These are phyloP conservation scores for Lichtheimia corymbifera DNA, from an alignment of 371 early-diverging fungal genomes.

Conservation along the genomic window DNA sequence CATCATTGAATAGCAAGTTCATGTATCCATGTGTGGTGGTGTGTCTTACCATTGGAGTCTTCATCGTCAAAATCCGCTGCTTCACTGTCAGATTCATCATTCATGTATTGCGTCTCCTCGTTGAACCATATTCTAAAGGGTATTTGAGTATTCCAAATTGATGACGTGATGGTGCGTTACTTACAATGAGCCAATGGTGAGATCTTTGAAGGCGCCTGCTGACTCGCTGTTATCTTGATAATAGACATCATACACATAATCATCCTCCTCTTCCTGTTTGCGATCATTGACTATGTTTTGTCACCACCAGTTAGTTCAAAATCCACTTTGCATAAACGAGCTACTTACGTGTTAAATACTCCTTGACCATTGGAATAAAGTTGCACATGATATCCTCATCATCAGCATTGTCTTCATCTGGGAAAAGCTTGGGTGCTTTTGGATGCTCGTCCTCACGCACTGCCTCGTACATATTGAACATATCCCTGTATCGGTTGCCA, in stretches of 20 bases:
- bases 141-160: background rate
- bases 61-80: conserved; percentile 57
- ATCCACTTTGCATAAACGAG: background rate
- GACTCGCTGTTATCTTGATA: conserved; percentile 48
- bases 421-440: conserved; percentile 24
- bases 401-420: conserved; percentile 42
- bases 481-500: conserved; percentile 17
- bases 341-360: conserved; percentile 61
- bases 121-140: conserved; percentile 54
- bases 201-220: conserved; percentile 18
- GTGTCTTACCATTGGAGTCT: conserved; percentile 55
- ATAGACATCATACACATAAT: conserved; percentile 65
- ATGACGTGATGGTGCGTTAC: conserved; percentile 6
- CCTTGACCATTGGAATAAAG: conserved; percentile 74
- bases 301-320: background rate
- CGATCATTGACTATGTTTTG: conserved; percentile 32
- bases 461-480: conserved; percentile 70
- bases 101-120: conserved; percentile 50
- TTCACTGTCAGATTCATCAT: conserved; percentile 56
- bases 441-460: conserved; percentile 58
- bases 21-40: background rate
- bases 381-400: conserved; percentile 69
- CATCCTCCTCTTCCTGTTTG: conserved; percentile 44
- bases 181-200: conserved; percentile 53
- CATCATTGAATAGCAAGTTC: background rate